A percentile compares a stretch with the other conserved stretches of the same genome.
phyloP scores from a whole-genome alignment of 345 rosid genomes.

The Salix viminalis region DNA sequence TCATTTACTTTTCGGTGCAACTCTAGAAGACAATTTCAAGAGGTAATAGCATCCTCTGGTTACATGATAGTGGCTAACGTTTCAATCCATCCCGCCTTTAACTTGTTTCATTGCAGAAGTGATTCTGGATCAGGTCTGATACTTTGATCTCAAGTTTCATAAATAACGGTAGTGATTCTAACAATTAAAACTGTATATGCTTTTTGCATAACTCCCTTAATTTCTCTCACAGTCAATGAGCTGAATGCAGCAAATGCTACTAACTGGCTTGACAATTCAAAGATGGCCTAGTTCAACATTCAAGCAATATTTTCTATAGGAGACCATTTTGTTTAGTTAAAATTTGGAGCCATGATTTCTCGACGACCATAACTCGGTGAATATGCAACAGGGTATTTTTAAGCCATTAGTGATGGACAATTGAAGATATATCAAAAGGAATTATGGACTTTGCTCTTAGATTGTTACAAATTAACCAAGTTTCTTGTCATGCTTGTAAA shows the following conservation, averaged over 20 bases:
- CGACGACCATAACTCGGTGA: not conserved
- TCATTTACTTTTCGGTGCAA: too few species aligned
- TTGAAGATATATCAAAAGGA: not conserved
- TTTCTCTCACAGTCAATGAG: too few species aligned
- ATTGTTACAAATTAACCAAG: not conserved
- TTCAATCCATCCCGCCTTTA: not conserved
- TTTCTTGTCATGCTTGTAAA: not conserved
- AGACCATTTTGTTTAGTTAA: not conserved
- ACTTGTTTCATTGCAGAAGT: not conserved
- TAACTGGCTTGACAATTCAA: not conserved
- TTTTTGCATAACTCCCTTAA: not conserved
- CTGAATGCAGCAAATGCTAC: not conserved
- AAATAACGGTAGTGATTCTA: not conserved
- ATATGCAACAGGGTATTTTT: not conserved
- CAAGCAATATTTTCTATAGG: not conserved
- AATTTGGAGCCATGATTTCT: too few species aligned
- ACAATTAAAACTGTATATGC: not conserved
- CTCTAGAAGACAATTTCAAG: too few species aligned
- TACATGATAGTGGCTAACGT: not conserved
- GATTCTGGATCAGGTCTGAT: not conserved
- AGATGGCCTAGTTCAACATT: not conserved
- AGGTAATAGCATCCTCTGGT: not conserved
- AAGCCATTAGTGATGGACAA: not conserved
- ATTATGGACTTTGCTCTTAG: not conserved
- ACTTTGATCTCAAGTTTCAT: not conserved